Percentiles rank a stretch among this genome's conserved stretches.
Conservation (phyloP, 805 yeast genomes). For the Candida nonsorbophila region DNA sequence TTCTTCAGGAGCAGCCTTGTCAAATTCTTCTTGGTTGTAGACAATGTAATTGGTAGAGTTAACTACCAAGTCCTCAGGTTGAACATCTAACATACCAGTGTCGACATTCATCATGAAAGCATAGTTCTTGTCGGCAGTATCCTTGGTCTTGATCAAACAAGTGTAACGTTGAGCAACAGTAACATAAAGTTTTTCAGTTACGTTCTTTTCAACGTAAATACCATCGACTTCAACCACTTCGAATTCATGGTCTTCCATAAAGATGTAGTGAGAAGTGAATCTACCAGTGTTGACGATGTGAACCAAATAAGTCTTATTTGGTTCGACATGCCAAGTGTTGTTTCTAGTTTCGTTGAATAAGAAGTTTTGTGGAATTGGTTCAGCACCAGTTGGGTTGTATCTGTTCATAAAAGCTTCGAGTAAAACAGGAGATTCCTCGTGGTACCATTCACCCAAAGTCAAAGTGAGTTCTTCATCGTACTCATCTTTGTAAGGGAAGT, state of each 20-base stretch:
- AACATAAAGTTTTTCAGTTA: conserved; percentile 51
- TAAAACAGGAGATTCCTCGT: conserved; percentile 44
- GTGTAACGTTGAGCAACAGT: conserved; percentile 89
- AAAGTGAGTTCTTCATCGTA: conserved; percentile 60
- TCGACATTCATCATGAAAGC: conserved; percentile 83
- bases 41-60: conserved; percentile 74
- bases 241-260: conserved; percentile 37
- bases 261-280: conserved; percentile 59
- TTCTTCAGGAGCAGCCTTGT: conserved; percentile 35
- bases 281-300: conserved; percentile 65
- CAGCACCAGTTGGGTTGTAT: conserved; percentile 82
- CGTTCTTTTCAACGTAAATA: conserved; percentile 53
- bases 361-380: conserved; percentile 68
- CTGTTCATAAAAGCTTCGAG: conserved; percentile 47
- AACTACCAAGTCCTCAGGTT: conserved; percentile 59
- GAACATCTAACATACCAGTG: conserved; percentile 71
- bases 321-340: conserved; percentile 49
- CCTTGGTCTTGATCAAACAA: conserved; percentile 70
- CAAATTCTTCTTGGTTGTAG: conserved; percentile 42
- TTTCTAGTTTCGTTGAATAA: conserved; percentile 63
- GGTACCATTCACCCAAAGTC: conserved; percentile 62
- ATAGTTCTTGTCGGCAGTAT: conserved; percentile 55
- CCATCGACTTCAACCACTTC: conserved; percentile 42
- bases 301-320: conserved; percentile 57
- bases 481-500: conserved; percentile 51